Percentiles rank a stretch among this genome's conserved stretches.
Conservation (phyloP, 164 flowering plant genomes). For the Saururus chinensis region DNA sequence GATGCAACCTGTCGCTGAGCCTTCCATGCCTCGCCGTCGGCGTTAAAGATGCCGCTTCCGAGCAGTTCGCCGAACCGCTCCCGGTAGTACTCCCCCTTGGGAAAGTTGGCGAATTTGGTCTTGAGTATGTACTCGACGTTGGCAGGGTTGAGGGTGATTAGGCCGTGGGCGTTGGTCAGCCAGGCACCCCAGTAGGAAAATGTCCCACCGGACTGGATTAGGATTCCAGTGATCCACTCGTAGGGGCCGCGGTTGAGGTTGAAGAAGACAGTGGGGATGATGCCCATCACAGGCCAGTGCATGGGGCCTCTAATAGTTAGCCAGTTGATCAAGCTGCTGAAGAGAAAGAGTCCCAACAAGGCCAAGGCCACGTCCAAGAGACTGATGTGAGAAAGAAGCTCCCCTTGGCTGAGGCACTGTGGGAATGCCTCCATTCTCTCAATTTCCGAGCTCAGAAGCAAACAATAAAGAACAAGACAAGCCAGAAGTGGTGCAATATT, state of each 20-base stretch:
- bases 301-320: constrained; percentile 48
- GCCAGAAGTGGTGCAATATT: too few species aligned
- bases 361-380: constrained; percentile 31
- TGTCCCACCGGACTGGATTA: constrained; percentile 32
- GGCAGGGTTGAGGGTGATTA: constrained; percentile 45
- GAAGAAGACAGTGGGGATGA: constrained; percentile 34
- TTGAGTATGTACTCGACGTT: constrained; percentile 68
- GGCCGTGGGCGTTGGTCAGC: constrained; percentile 30
- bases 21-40: constrained; percentile 56
- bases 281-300: constrained; percentile 62
- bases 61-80: constrained; percentile 56
- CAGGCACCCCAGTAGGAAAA: constrained; percentile 41
- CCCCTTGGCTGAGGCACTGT: background rate
- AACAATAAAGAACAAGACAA: too few species aligned
- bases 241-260: constrained; percentile 18
- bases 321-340: constrained; percentile 26
- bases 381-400: constrained; percentile 6
- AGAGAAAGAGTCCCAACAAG: constrained; percentile 32
- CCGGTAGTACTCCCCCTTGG: constrained; percentile 54
- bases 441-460: too few species aligned
- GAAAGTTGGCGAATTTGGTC: constrained; percentile 64
- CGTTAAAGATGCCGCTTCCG: constrained; percentile 72
- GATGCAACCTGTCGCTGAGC: constrained; percentile 41
- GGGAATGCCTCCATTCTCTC: background rate
- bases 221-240: constrained; percentile 31